Evolutionary conservation across 2,329 filamentous ascomycete species (phyloP).

Genomic region (Alternaria sp.): DNA sequence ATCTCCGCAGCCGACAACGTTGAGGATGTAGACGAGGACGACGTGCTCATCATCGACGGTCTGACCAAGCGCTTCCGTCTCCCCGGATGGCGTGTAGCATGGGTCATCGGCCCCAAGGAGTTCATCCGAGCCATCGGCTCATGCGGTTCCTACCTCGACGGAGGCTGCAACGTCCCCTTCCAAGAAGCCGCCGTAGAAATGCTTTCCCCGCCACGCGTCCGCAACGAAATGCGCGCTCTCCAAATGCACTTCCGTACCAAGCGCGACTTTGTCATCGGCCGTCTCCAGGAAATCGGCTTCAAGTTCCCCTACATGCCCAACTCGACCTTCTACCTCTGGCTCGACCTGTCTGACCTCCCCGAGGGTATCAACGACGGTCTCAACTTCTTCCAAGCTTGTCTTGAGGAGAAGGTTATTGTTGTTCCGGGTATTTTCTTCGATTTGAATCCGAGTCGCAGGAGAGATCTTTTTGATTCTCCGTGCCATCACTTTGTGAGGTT

Average conservation of each 20-base stretch:
- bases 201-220: slow-evolving; percentile 85
- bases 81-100: slow-evolving; percentile 94
- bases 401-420: slow-evolving; percentile 94
- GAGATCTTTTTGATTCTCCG: slow-evolving; percentile 92
- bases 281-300: slow-evolving; percentile 87
- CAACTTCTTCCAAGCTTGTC: slow-evolving; percentile 95
- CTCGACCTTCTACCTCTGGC: slow-evolving; percentile 93
- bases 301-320: slow-evolving; percentile 80
- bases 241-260: slow-evolving; percentile 91
- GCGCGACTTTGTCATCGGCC: slow-evolving; percentile 85
- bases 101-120: slow-evolving; percentile 95
- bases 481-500: slow-evolving; percentile 70
- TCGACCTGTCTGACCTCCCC: slow-evolving; percentile 71
- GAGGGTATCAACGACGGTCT: slow-evolving; percentile 88
- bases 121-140: slow-evolving; percentile 93
- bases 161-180: slow-evolving; percentile 93
- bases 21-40: slow-evolving; percentile 78
- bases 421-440: slow-evolving; percentile 99
- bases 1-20: slow-evolving; percentile 91
- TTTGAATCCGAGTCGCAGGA: slow-evolving; percentile 85
- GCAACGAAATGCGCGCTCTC: slow-evolving; percentile 85
- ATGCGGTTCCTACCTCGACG: slow-evolving; percentile 92
- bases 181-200: slow-evolving; percentile 92
- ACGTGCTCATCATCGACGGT: slow-evolving; percentile 93
- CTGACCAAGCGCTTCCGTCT: slow-evolving; percentile 96